Base-by-base conservation (phyloP, 345 rosid species). In the Syzygium oleosum region DNA sequence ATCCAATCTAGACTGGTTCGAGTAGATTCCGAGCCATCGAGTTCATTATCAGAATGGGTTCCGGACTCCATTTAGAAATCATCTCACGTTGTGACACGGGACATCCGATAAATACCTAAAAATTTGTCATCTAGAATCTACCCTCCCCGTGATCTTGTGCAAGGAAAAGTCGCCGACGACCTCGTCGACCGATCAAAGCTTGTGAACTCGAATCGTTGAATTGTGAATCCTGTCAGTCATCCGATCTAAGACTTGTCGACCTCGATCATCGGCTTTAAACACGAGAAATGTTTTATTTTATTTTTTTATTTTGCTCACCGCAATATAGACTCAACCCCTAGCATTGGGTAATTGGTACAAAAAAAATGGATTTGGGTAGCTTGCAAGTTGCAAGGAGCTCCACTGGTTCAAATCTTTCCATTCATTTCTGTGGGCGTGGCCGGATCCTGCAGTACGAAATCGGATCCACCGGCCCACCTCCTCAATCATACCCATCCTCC, bases 261-360 rank as follows among this genome's bases (percentile, higher is more conserved):
- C 0, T 61, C 34, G 0, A 13, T 61, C 9, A 2, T 61, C 0
- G 34, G 73, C 53, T 61, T 61, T 61, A n/a, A n/a, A 25, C 65
- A 12, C 16, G 15, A 11, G 27, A 59, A 58, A 4, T 4, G 7
- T 43, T 5, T 43, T 43, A 3, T 38, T 38, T 38, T 38, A 9
- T 58, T 10, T 61, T n/a, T 61, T 61, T 6, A 12, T 12, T 61
- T 61, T 6, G 73, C 34, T n/a, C 73, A 14, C 9, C 9, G 9
- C 8, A 0, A 0, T 7, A 1, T n/a, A 7, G 34, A 12, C 2
- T 12, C 68, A 27, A 61, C 1, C 68, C 23, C 2, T 12, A 27
- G 15, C 13, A n/a, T 27, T 13, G 68, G 68, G 2, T n/a, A 12
- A 61, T 13, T 61, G 34, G 68, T 61, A 3, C 31, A 61, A 61